Base-by-base conservation (phyloP, 2,329 filamentous ascomycete genomes). In the Microdochium trichocladiopsis region DNA sequence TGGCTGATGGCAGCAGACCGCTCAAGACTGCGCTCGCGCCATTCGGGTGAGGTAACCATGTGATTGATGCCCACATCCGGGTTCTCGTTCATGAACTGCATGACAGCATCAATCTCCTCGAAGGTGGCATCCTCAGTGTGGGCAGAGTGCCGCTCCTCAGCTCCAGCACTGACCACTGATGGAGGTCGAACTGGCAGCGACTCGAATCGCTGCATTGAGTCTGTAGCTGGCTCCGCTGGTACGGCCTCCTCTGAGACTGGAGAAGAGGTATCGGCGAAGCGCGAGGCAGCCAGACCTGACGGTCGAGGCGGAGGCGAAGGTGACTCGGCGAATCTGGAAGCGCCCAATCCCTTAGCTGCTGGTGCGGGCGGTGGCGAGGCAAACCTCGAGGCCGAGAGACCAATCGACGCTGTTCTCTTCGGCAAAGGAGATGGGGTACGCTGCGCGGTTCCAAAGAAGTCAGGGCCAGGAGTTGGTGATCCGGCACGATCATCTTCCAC, bases 61-160 rank as follows among this genome's bases (percentile, higher is more conserved):
- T 84, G 85, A 63, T 90, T 88, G 54, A 90, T 81, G 12, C 88
- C 88, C 66, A 87, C 82, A 50, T 86, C 84, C 2, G 87, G 87
- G 58, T 77, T 82, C 53, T 85, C 80, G 60, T 90, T 86, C 60
- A 96, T 79, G 55, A 94, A 87, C 57, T 86, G 83, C 90, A 97
- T 96, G 50, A 96, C 84, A 47, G 87, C 90, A 72, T 96, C 92
- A 61, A 96, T 92, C 64, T 96, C 91, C 59, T 93, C 86, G 60
- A 89, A 89, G 0, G 85, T 81, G 6, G 73, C 76, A 56, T 75
- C 74, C 6, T 63, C 62, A 3, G 60, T 57, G 22, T 61, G 57
- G 12, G 47, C 11, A 16, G 23, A n/a, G 4, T 23, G 23, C 12
- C 23, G 47, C n/a, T 56, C 57, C 10, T 52, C 53, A 2, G 57